Evolutionary conservation across 768 basidiomycete species (phyloP).

Genomic region (Trametes sanguinea): DNA sequence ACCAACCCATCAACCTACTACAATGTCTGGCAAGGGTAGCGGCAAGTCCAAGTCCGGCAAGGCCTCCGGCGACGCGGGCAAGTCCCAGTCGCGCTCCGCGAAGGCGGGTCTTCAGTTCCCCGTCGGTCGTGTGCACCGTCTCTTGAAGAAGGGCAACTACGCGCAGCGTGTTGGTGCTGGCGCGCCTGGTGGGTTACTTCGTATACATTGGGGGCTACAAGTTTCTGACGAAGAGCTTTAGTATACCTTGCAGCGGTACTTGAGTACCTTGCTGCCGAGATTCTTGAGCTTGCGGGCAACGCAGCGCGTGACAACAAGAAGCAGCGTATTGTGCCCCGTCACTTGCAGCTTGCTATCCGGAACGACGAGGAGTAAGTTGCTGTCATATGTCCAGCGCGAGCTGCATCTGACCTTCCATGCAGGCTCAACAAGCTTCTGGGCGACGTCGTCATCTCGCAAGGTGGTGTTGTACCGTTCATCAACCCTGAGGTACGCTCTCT

Average conservation of each 20-base stretch:
- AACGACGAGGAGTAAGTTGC: conserved; percentile 82
- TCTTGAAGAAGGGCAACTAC: conserved; percentile 84
- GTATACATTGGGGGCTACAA: background rate
- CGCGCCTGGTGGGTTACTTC: conserved; percentile 64
- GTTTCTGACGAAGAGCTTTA: conserved; percentile 30
- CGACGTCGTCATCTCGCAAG: conserved; percentile 90
- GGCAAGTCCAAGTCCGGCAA: conserved; percentile 76
- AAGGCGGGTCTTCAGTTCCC: conserved; percentile 85
- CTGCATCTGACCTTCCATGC: background rate
- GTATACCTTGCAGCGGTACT: conserved; percentile 93
- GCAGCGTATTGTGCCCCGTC: conserved; percentile 94
- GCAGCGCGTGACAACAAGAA: conserved; percentile 92
- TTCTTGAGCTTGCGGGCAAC: conserved; percentile 90
- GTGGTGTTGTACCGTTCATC: conserved; percentile 90
- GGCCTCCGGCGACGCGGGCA: conserved; percentile 49
- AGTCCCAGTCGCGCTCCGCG: conserved; percentile 69
- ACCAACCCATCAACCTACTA: conserved; percentile 7
- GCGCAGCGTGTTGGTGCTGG: conserved; percentile 87
- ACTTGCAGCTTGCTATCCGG: conserved; percentile 91
- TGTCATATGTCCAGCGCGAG: background rate
- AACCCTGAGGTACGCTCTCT: conserved; percentile 48
- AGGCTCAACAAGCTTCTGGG: conserved; percentile 73
- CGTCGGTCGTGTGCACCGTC: conserved; percentile 91
- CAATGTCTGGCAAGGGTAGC: conserved; percentile 46
- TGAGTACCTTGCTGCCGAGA: conserved; percentile 91